Base-by-base conservation (phyloP, 2,329 filamentous ascomycete genomes). In the Dothideomycetes sp. region DNA sequence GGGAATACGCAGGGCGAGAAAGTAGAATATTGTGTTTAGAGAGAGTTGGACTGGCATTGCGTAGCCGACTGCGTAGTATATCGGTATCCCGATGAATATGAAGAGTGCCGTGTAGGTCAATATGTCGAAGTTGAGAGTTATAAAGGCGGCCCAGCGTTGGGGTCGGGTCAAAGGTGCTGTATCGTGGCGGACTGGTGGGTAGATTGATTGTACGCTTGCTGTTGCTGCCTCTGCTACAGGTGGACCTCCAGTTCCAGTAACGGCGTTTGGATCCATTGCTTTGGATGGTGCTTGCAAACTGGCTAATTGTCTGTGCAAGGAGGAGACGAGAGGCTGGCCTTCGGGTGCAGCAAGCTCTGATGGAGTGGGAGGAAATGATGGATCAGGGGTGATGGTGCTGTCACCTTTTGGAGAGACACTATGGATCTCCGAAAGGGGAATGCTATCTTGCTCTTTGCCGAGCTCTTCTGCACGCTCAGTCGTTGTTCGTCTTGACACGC, bases 31-130 rank as follows among this genome's bases (percentile, higher is more conserved):
- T 5, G 75, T 49, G 42, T 66, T 73, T 47, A 76, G 52, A 5
- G 57, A 52, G n/a, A 66, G 50, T 40, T 66, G 64, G 2, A 56
- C 47, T 1, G 64, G 63, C 60, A 65, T 65, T 7, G 63, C 65
- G 52, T 78, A 79, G 12, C 64, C 66, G 0, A 59, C 60, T 4
- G 56, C 53, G 49, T 72, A 77, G 53, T 74, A 77, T 2, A 75
- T 51, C 0, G 75, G 73, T 0, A 77, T 46, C 0, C 75, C 74
- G 7, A 72, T 50, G 36, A 72, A 58, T 22, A 74, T 34, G 45
- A 76, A 67, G 1, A 75, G 31, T 1, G 51, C 8, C 4, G 50
- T 41, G 45, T 72, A 77, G 1, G 62, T 66, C 1, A 65, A 34
- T 1, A 60, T 43, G 48, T 77, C 70, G 4, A 72, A 51, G 37